Evolutionary conservation across 768 basidiomycete genomes (phyloP).

Genomic region (button mushroom (Agaricus bisporus)): DNA sequence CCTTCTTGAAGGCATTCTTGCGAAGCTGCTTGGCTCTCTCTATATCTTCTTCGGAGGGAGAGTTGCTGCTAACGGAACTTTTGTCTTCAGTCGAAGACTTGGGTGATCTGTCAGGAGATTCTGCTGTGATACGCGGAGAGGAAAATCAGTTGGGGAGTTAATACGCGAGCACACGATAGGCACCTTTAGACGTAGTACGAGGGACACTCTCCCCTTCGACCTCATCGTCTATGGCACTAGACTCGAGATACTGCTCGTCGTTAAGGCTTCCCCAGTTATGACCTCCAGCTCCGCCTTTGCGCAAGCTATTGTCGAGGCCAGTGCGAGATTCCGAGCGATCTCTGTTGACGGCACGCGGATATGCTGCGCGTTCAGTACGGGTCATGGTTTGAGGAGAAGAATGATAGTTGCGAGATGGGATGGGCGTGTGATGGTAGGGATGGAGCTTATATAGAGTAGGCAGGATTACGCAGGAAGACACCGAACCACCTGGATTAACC

Average conservation of each 20-base stretch:
- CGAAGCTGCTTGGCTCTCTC: slow-evolving; percentile 61
- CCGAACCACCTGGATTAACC: too few relatives aligned
- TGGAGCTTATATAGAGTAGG: slow-evolving; percentile 16
- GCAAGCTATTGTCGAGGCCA: slow-evolving; percentile 63
- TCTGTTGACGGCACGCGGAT: slow-evolving; percentile 64
- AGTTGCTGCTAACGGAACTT: slow-evolving; percentile 24
- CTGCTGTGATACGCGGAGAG: background rate
- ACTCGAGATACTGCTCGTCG: slow-evolving; percentile 58
- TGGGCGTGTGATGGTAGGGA: slow-evolving; percentile 6
- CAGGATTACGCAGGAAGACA: background rate
- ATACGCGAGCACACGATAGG: background rate
- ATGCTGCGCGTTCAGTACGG: slow-evolving; percentile 68
- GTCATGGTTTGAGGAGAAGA: slow-evolving; percentile 46
- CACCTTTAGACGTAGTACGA: background rate
- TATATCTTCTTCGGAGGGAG: slow-evolving; percentile 56
- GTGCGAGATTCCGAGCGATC: slow-evolving; percentile 78
- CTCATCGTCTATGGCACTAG: slow-evolving; percentile 54
- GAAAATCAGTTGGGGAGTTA: too few relatives aligned
- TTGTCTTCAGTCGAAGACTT: slow-evolving; percentile 23
- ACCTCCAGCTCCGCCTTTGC: slow-evolving; percentile 74
- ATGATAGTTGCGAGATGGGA: slow-evolving; percentile 8
- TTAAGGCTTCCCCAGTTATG: slow-evolving; percentile 82
- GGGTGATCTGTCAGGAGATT: background rate
- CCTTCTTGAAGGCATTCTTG: slow-evolving; percentile 71
- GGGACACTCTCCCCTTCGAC: slow-evolving; percentile 17